Base-by-base conservation (phyloP, 1,284 basidiomycete species). In the Ustilago tritici region DNA sequence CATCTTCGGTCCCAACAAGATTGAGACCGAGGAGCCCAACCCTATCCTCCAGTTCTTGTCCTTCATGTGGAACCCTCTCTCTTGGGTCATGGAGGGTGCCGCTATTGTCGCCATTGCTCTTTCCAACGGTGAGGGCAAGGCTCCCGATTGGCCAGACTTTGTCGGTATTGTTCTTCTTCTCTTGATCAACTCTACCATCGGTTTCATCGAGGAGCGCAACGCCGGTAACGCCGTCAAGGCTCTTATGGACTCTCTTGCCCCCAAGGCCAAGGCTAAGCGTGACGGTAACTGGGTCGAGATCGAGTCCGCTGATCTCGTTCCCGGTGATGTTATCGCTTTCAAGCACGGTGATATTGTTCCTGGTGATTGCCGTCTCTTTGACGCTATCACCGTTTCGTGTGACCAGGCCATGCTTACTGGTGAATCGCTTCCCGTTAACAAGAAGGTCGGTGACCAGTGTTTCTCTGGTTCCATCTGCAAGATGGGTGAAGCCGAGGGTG, bases 371-470 rank as follows among this genome's bases (percentile, higher is more conserved):
- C 14, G 97, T 65, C 76, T 78, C 49, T 78, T 78, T 31, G 76
- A 98, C 85, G 94, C 95, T 1, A 96, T 98, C 77, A 93, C 98
- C 61, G 76, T 78, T 61, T 72, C 73, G 52, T 72, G 70, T 63
- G 98, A 99, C 86, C 96, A 99, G 88, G 96, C 94, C 73, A 98
- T 98, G 96, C 90, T 99, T 34, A 98, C 95, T 0, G 95, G 95
- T 23, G 95, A 98, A 87, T 95, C 94, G 78, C 92, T 98, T 0
- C 95, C 95, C 1, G 93, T 98, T 62, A 93, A 92, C 84, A 98
- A 98, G 86, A 87, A 90, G 43, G 89, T 92, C 66, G 78, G 71
- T 19, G 82, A 84, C 68, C 68, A 75, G 52, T 76, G 67, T 28
- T 97, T 96, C 86, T 90, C 92, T 54, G 97, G 97, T 0, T 99